Base-by-base conservation (phyloP, 179 eudicot species). In the Silene coronaria region DNA sequence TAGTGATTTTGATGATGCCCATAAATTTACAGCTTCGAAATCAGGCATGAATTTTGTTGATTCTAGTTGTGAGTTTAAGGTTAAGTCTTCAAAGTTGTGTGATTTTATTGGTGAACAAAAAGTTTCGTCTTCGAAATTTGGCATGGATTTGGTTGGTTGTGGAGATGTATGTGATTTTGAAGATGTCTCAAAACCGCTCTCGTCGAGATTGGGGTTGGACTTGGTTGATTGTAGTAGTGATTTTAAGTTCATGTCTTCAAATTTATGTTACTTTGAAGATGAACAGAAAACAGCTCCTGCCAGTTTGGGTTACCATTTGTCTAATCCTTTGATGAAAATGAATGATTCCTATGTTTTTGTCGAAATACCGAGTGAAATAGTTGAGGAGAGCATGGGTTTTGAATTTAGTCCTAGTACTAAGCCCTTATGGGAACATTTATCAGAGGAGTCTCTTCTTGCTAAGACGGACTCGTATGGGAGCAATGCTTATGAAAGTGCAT, bases 341-440 rank as follows among this genome's bases (percentile, higher is more conserved):
- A 71, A 66, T 62, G 88, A 85, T 21, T 80, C 89, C 4, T 88
- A 71, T 59, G 97, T 90, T 67, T 79, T 87, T 69, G 90, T 89
- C 60, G 89, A 87, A 58, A 75, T 79, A 81, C 84, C 89, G 38
- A 82, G 60, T 42, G 79, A 78, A 61, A 80, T 68, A 0, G 76
- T 59, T 5, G 81, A 79, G 48, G 82, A 83, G 81, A 51, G 27
- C 16, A 69, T 65, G 51, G 3, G 34, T 69, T 75, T 61, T 64
- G 42, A 75, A 62, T 58, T 73, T 71, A 3, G 60, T 16, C 63
- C 27, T 55, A 86, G 75, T 67, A 82, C 92, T 23, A 96, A 91
- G 83, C 98, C 98, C 11, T 79, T 96, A 79, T 93, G 98, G 99
- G 83, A 91, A 78, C 94, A 88, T 75, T 84, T 96, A 66, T 96